phyloP scores from a whole-genome alignment of 495 filamentous ascomycete species.

The Lindgomyces ingoldianus region DNA sequence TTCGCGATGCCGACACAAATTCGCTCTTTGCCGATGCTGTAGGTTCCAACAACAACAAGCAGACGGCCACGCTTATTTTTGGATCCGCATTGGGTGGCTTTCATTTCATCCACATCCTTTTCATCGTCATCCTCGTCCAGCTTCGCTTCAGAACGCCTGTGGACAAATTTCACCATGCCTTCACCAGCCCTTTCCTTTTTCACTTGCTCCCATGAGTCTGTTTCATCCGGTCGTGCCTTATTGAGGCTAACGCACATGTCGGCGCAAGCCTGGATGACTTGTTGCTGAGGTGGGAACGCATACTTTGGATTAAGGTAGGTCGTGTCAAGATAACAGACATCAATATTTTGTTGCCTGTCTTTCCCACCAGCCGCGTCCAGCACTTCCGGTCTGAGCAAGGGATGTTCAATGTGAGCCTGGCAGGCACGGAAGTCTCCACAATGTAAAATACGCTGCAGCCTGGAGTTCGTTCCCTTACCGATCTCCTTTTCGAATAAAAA shows the following conservation, averaged over 20 bases:
- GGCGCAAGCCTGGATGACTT: constrained; percentile 83
- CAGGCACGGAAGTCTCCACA: constrained; percentile 96
- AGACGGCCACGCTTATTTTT: constrained; percentile 60
- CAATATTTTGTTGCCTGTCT: constrained; percentile 78
- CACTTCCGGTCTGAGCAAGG: constrained; percentile 72
- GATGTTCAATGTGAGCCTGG: constrained; percentile 80
- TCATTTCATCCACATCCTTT: constrained; percentile 40
- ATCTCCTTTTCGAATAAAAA: constrained; percentile 86
- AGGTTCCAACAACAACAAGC: constrained; percentile 92
- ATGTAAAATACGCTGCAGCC: constrained; percentile 78
- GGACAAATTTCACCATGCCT: constrained; percentile 67
- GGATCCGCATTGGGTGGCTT: constrained; percentile 25
- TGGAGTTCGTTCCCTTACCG: constrained; percentile 58
- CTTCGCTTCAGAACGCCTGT: constrained; percentile 41
- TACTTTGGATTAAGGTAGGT: constrained; percentile 97
- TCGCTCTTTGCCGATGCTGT: constrained; percentile 96
- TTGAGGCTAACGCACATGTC: constrained; percentile 79
- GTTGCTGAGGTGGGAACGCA: constrained; percentile 84
- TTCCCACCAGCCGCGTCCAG: constrained; percentile 68
- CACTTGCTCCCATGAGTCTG: constrained; percentile 54
- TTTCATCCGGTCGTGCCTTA: constrained; percentile 56
- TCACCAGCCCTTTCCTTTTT: constrained; percentile 53
- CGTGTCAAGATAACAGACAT: constrained; percentile 94
- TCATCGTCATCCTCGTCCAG: constrained; percentile 41
- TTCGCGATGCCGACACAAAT: constrained; percentile 90